Evolutionary conservation across 257 asterid species (phyloP).

Genomic region (Oldenlandia corymbosa): DNA sequence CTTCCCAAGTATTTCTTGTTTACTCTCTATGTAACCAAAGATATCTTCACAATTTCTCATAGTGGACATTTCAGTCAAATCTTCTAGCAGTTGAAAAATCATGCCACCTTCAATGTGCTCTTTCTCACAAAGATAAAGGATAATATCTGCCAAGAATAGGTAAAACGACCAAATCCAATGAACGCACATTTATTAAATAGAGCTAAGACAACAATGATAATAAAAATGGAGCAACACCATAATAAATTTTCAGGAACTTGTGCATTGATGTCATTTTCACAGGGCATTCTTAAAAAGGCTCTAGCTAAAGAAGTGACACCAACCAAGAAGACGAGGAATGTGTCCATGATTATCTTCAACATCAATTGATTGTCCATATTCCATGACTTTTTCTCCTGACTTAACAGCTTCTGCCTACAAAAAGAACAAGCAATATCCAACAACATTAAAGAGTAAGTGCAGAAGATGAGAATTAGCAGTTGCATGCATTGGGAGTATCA

Average conservation of each 20-base stretch:
- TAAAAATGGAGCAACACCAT: not conserved
- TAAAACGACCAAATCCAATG: constrained; percentile 20
- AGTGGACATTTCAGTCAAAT: constrained; percentile 98
- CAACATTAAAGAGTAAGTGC: not conserved
- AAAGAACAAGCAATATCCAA: constrained; percentile 11
- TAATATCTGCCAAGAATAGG: constrained; percentile 58
- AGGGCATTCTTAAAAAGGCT: not conserved
- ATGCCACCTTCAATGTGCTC: constrained; percentile 97
- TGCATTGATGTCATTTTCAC: not conserved
- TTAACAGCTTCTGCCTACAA: constrained; percentile 72
- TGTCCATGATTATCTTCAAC: constrained; percentile 65
- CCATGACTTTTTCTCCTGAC: constrained; percentile 73
- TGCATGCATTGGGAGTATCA: not conserved
- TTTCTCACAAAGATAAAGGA: constrained; percentile 90
- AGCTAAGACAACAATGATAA: not conserved
- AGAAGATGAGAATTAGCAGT: not conserved
- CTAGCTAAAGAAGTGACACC: constrained; percentile 19
- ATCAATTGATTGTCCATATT: constrained; percentile 64
- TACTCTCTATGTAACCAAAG: constrained; percentile 89
- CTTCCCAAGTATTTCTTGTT: constrained; percentile 97
- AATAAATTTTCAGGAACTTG: not conserved
- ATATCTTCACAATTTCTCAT: constrained; percentile 95
- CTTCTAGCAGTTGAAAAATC: constrained; percentile 97
- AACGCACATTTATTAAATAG: not conserved
- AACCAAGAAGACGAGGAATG: constrained; percentile 95